phyloP scores from a whole-genome alignment of 2,329 filamentous ascomycete genomes.

The Dothistroma septosporum region DNA sequence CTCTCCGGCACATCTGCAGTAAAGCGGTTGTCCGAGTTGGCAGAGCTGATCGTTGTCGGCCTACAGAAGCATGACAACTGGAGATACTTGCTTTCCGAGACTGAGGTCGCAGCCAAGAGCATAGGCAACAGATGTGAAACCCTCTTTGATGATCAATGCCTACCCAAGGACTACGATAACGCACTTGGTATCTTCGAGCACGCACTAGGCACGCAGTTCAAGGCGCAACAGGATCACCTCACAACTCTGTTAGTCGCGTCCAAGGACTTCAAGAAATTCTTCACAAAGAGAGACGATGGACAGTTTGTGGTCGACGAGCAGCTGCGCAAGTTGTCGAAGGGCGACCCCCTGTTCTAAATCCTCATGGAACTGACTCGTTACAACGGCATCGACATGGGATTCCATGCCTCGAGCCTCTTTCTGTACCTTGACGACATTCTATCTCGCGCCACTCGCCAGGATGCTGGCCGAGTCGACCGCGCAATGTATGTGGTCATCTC shows the following conservation, averaged over 20 bases:
- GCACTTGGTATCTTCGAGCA: too few relatives aligned
- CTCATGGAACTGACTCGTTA: background rate
- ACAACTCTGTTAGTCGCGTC: too few relatives aligned
- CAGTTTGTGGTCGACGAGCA: too few relatives aligned
- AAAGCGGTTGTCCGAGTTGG: background rate
- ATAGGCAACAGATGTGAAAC: background rate
- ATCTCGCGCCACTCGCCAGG: background rate
- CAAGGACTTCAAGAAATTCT: too few relatives aligned
- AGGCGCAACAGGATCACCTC: too few relatives aligned
- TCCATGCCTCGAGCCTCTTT: background rate
- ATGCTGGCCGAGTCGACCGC: background rate
- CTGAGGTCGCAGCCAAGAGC: background rate
- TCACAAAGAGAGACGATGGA: too few relatives aligned
- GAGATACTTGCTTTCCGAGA: background rate
- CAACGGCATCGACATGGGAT: background rate
- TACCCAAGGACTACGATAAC: too few relatives aligned
- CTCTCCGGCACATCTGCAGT: background rate
- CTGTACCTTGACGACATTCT: conserved; percentile 1
- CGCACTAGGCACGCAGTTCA: too few relatives aligned
- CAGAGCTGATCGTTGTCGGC: background rate
- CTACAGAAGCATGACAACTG: background rate
- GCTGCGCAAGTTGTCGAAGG: background rate
- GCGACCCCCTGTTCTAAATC: conserved; percentile 1
- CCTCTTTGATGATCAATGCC: too few relatives aligned
- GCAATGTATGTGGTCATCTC: background rate